Percentiles rank a stretch among this genome's conserved stretches.
These are phyloP conservation scores for Oropetium thomaeum DNA, from an alignment of 176 grass and related monocot species.

Conservation along the genomic window DNA sequence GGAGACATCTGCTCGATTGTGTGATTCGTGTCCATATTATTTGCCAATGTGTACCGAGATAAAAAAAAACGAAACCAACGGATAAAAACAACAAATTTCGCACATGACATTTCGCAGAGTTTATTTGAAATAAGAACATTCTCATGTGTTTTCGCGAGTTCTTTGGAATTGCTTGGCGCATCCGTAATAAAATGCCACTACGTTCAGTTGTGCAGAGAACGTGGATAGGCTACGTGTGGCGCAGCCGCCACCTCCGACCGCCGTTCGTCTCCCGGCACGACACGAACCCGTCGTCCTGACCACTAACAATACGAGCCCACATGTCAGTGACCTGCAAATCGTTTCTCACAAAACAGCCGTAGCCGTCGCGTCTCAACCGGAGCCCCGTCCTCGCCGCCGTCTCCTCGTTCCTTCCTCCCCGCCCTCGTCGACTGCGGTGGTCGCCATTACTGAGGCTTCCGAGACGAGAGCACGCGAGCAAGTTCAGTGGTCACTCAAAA, in stretches of 20 bases:
- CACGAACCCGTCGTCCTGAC: not conserved
- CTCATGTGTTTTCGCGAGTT: too few relatives aligned
- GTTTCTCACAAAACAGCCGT: not conserved
- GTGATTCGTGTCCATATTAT: too few relatives aligned
- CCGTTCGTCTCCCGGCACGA: not conserved
- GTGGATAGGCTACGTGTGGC: conserved; percentile 46
- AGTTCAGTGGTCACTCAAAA: not conserved
- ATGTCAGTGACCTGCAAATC: conserved; percentile 19
- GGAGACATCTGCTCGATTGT: too few relatives aligned
- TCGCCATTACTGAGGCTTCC: conserved; percentile 28
- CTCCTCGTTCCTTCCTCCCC: not conserved
- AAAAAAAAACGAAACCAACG: too few relatives aligned
- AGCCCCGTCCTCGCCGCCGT: not conserved
- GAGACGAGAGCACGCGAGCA: not conserved
- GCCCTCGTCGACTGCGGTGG: not conserved
- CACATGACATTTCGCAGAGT: too few relatives aligned
- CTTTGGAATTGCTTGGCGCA: too few relatives aligned
- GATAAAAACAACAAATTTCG: too few relatives aligned
- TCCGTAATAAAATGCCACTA: too few relatives aligned
- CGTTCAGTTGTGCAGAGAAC: too few relatives aligned
- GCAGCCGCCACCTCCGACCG: not conserved
- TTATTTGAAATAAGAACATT: too few relatives aligned
- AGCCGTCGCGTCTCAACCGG: not conserved
- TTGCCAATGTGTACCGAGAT: too few relatives aligned
- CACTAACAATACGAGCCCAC: not conserved